Conservation (phyloP, 2,329 filamentous ascomycete genomes). For the Aspergillus thermomutatus region DNA sequence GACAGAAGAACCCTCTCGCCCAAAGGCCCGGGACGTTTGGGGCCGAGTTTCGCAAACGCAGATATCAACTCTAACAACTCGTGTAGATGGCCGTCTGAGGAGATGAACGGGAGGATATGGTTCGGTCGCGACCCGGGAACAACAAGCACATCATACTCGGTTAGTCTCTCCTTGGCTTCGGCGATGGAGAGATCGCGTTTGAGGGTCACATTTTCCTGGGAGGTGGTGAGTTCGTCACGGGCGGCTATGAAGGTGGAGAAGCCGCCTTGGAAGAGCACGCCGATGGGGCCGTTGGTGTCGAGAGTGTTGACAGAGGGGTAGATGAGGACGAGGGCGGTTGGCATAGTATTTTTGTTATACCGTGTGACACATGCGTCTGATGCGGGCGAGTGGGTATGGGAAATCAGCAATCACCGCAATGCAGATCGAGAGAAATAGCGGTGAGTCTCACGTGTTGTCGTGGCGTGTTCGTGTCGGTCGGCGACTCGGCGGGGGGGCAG, state of each 20-base stretch:
- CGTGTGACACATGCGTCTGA: not conserved
- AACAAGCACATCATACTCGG: conserved; percentile 1
- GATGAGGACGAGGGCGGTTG: conserved; percentile 2
- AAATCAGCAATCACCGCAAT: not conserved
- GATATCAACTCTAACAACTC: not conserved
- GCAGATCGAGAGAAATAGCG: not conserved
- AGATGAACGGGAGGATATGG: not conserved
- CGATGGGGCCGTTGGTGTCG: not conserved
- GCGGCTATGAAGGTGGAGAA: not conserved
- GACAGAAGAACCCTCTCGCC: not conserved
- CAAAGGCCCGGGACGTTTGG: not conserved
- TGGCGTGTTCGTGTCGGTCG: not conserved
- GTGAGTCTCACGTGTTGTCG: not conserved
- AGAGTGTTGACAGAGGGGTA: conserved; percentile 2
- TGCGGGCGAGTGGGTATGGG: not conserved
- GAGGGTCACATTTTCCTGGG: not conserved
- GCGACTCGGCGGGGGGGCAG: not conserved
- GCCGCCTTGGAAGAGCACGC: not conserved
- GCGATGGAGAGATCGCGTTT: not conserved
- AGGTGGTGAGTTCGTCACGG: not conserved
- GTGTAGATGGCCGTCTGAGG: not conserved
- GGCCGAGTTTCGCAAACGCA: not conserved
- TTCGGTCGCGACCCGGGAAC: not conserved
- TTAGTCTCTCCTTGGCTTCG: not conserved
- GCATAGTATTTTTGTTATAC: not conserved